Evolutionary conservation across 257 asterid species (phyloP), one percentile per base, ranked within the genome.

Genomic region (Scutellaria baicalensis): DNA sequence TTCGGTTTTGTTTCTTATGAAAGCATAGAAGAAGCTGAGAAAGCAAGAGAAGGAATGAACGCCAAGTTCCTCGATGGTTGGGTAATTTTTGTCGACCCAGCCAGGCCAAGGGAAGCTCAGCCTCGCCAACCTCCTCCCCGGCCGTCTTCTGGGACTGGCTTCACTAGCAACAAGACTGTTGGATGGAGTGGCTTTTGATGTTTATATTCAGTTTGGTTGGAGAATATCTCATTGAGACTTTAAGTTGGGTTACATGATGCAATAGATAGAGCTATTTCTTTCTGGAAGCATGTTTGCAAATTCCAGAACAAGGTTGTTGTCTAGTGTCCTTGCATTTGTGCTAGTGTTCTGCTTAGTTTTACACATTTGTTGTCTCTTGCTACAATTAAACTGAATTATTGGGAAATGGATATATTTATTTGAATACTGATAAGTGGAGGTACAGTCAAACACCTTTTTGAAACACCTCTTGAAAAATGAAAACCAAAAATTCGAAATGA

Each of bases 1-100:
- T 94, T 94, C 38, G 99, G 88, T 33, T 94, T 94, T 77, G 93
- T 91, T 14, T 71, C 89, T 9, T 94, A 82, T 31, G 95, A 84
- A 62, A 80, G 88, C 3, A 71, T 91, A 44, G 97, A 94, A 77
- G 97, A 89, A 66, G 99, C 99, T 21, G 92, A 91, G 82, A 91
- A 82, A 77, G 99, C 97, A 6, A 85, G 96, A 0, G 90, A 88
- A 66, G 97, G 84, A 77, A 89, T 94, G 97, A 81, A 89, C 10
- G 95, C 96, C 23, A 88, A 89, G 74, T 91, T 58, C 80, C 88
- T 89, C 54, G 99, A 94, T 31, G 97, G 97, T 16, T 94, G 99
- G 99, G 97, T 91, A 42, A 89, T 94, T 60, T 94, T 94, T 68
- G 97, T 89, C 7, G 99, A 91, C 60, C 97, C 99, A 3, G 99